These are phyloP conservation scores for Pythium monospermum DNA, from an alignment of 352 stramenopile genomes.

Conservation along the genomic window DNA sequence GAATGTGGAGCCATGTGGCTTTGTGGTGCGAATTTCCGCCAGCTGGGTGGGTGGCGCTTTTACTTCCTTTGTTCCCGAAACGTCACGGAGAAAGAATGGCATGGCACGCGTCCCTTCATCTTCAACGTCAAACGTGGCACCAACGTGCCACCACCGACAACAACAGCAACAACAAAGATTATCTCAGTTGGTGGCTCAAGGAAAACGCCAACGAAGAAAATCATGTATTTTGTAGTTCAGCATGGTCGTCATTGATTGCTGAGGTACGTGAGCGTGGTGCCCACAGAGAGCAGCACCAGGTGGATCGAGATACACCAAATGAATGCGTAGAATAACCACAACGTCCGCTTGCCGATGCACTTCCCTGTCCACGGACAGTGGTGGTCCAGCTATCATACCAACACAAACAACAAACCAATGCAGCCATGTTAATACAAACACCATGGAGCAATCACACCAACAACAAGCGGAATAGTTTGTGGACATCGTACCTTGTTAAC, in stretches of 20 bases:
- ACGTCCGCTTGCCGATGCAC: constrained; percentile 51
- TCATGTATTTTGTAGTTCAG: background rate
- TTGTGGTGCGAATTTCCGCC: too few species aligned
- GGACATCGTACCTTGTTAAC: constrained; percentile 42
- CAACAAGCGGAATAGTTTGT: background rate
- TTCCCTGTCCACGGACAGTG: constrained; percentile 75
- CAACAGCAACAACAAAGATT: too few species aligned
- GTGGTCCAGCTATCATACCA: constrained; percentile 64
- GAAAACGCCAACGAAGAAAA: background rate
- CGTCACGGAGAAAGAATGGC: too few species aligned
- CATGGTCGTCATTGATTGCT: background rate
- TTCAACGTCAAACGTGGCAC: too few species aligned
- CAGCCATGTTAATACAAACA: background rate
- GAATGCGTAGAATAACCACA: constrained; percentile 42
- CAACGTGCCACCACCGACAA: too few species aligned
- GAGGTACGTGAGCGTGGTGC: constrained; percentile 19
- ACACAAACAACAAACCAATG: constrained; percentile 1
- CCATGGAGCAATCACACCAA: background rate
- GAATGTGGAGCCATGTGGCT: too few species aligned
- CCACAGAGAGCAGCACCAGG: constrained; percentile 24
- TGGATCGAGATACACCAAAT: constrained; percentile 35
- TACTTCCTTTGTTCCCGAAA: too few species aligned
- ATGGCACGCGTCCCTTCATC: too few species aligned
- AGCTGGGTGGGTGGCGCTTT: too few species aligned
- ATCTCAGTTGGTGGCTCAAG: background rate